Percentiles rank a stretch among this genome's conserved stretches.
Conservation (phyloP, 805 yeast species). For the Saturnispora gosingensis region DNA sequence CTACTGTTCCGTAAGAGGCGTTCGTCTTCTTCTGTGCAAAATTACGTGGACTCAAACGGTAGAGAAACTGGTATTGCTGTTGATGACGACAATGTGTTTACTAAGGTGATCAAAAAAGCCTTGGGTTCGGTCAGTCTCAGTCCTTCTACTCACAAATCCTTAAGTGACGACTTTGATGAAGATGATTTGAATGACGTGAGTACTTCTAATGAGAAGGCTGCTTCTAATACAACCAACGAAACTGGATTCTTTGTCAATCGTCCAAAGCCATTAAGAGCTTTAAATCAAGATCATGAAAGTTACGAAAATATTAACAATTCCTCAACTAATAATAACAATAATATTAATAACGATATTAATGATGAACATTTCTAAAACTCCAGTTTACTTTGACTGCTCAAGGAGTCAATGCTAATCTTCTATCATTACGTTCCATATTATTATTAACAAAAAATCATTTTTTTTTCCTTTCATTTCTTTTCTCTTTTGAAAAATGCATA, state of each 20-base stretch:
- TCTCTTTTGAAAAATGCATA: background rate
- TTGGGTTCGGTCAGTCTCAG: slow-evolving; percentile 21
- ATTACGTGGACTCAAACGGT: slow-evolving; percentile 29
- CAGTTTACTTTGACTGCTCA: background rate
- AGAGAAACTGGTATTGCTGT: slow-evolving; percentile 24
- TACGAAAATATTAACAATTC: background rate
- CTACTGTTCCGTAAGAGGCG: slow-evolving; percentile 16
- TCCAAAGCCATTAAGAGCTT: slow-evolving; percentile 22
- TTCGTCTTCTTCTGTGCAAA: slow-evolving; percentile 13
- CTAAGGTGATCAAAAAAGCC: slow-evolving; percentile 10
- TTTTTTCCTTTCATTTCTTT: background rate
- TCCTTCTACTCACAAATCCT: slow-evolving; percentile 16
- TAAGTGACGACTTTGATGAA: slow-evolving; percentile 15
- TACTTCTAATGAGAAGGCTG: background rate
- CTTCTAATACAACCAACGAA: slow-evolving; percentile 13
- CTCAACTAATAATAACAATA: background rate
- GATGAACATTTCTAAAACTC: background rate
- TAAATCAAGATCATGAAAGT: slow-evolving; percentile 3
- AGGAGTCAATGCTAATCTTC: background rate
- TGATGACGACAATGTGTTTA: slow-evolving; percentile 19
- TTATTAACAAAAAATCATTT: background rate
- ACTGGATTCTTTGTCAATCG: slow-evolving; percentile 26
- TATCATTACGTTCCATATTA: background rate
- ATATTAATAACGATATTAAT: background rate
- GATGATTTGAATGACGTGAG: slow-evolving; percentile 14